These are phyloP conservation scores for Penicillium sp. DNA, from an alignment of 2,329 filamentous ascomycete genomes.

Conservation along the genomic window DNA sequence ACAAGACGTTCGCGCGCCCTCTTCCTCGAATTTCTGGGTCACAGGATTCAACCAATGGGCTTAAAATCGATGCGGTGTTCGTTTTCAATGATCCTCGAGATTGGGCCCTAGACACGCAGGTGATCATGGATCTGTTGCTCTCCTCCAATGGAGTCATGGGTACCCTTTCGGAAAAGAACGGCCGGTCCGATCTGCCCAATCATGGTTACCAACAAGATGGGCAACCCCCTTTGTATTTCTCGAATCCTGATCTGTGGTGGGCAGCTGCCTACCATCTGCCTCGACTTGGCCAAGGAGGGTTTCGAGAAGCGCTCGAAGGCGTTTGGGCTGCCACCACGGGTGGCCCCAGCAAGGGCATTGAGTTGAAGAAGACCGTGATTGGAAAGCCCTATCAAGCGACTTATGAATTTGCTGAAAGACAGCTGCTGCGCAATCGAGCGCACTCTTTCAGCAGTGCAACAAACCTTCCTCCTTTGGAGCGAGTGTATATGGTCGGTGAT, in stretches of 20 bases:
- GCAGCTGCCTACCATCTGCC: conserved; percentile 77
- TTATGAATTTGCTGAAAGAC: conserved; percentile 75
- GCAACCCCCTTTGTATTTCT: conserved; percentile 79
- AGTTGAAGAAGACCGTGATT: conserved; percentile 61
- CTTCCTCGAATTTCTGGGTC: conserved; percentile 31
- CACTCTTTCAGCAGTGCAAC: conserved; percentile 37
- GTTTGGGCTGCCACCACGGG: conserved; percentile 69
- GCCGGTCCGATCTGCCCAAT: conserved; percentile 57
- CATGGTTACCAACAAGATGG: conserved; percentile 74
- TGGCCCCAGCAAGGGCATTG: conserved; percentile 46
- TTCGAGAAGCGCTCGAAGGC: conserved; percentile 73
- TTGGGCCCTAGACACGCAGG: conserved; percentile 84
- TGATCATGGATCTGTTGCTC: conserved; percentile 77
- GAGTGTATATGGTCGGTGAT: conserved; percentile 92
- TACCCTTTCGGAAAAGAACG: conserved; percentile 70
- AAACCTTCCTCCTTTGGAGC: conserved; percentile 49
- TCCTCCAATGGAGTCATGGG: conserved; percentile 74
- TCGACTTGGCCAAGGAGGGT: conserved; percentile 85
- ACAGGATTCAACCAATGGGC: conserved; percentile 43
- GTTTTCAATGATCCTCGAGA: conserved; percentile 95
- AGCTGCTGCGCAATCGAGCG: conserved; percentile 58
- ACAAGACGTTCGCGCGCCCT: conserved; percentile 44
- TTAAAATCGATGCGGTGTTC: conserved; percentile 84
- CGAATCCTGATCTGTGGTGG: conserved; percentile 87
- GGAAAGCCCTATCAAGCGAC: conserved; percentile 77